Percentiles rank a stretch among this genome's conserved stretches.
phyloP scores from a whole-genome alignment of 352 stramenopile species.

The Globisporangium radiosum region DNA sequence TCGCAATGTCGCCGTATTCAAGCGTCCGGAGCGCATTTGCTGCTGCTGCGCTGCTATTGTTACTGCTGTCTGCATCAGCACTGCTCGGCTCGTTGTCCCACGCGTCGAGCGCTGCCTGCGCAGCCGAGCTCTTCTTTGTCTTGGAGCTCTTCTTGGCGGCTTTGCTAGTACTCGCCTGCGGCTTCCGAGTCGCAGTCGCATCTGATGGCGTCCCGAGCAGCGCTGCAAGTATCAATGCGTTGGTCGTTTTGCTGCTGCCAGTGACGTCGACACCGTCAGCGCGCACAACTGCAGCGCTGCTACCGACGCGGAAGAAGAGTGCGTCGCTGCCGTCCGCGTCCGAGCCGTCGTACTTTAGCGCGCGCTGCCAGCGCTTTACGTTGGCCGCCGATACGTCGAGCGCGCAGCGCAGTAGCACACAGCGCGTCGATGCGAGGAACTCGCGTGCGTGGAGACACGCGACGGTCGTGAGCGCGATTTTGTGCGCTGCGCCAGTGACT shows the following conservation, averaged over 20 bases:
- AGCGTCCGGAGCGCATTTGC: slow-evolving; percentile 19
- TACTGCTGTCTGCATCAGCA: background rate
- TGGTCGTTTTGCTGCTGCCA: background rate
- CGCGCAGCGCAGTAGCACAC: slow-evolving; percentile 30
- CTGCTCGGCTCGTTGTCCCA: slow-evolving; percentile 9
- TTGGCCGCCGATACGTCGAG: slow-evolving; percentile 26
- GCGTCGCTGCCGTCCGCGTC: background rate
- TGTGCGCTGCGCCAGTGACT: background rate
- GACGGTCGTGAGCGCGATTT: slow-evolving; percentile 24
- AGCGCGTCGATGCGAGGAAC: slow-evolving; percentile 28
- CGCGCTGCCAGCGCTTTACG: slow-evolving; percentile 17
- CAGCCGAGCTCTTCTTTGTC: slow-evolving; percentile 24
- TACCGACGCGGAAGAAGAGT: slow-evolving; percentile 33
- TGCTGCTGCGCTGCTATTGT: background rate
- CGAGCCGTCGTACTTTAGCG: background rate
- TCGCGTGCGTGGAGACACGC: slow-evolving; percentile 42
- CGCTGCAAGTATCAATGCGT: too few relatives aligned
- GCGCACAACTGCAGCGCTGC: slow-evolving; percentile 25
- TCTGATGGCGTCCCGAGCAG: too few relatives aligned
- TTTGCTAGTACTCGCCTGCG: background rate
- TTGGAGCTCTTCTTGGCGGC: slow-evolving; percentile 7
- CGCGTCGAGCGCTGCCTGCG: slow-evolving; percentile 12
- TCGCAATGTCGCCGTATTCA: slow-evolving; percentile 52
- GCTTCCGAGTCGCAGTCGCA: too few relatives aligned
- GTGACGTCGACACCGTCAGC: slow-evolving; percentile 19